Evolutionary conservation across 305 asterid genomes (phyloP).

Genomic region (Fraxinus platypoda): DNA sequence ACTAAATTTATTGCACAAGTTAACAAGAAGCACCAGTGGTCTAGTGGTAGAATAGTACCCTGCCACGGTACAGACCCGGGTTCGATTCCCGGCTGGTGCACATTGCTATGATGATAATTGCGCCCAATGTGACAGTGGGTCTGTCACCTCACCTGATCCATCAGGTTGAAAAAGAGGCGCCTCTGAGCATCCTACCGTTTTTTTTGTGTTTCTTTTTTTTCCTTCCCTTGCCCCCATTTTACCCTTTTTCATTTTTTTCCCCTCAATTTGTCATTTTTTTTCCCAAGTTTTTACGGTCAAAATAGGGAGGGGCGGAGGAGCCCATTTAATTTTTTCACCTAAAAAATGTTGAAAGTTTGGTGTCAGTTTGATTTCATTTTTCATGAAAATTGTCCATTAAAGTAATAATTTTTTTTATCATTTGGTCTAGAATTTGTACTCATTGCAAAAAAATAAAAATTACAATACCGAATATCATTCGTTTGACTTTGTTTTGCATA

Average conservation of each 20-base stretch:
- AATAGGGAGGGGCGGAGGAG: too few relatives aligned
- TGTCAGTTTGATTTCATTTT: too few relatives aligned
- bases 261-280: too few relatives aligned
- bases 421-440: too few relatives aligned
- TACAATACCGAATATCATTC: too few relatives aligned
- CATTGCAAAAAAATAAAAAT: too few relatives aligned
- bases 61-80: conserved; percentile 70
- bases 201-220: not conserved
- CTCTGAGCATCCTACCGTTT: not conserved
- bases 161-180: not conserved
- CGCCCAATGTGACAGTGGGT: not conserved
- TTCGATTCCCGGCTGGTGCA: conserved; percentile 13
- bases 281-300: too few relatives aligned
- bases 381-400: too few relatives aligned
- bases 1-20: not conserved
- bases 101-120: not conserved
- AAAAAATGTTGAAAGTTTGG: too few relatives aligned
- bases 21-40: conserved; percentile 53
- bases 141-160: not conserved
- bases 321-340: too few relatives aligned
- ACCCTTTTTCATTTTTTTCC: not conserved
- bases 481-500: too few relatives aligned
- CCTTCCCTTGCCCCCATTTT: not conserved
- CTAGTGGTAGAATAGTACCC: conserved; percentile 79
- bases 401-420: too few relatives aligned